Percentiles rank a stretch among this genome's conserved stretches.
These are phyloP conservation scores for Thalassiosira hispida DNA, from an alignment of 352 stramenopile genomes.

Conservation along the genomic window DNA sequence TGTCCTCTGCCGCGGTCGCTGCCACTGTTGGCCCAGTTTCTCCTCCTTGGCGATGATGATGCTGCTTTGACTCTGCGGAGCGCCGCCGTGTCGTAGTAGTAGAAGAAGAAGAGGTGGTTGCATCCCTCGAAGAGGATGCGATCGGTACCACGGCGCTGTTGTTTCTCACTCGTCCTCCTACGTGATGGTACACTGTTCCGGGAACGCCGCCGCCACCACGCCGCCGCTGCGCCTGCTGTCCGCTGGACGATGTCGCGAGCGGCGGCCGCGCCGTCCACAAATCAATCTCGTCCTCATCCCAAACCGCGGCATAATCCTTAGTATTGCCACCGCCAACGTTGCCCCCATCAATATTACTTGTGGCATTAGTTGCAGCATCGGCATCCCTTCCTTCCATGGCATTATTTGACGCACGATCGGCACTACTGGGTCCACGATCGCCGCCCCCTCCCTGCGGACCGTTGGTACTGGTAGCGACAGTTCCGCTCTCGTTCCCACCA, in stretches of 20 bases:
- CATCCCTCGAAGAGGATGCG: too few relatives aligned
- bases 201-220: too few relatives aligned
- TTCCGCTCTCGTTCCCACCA: not conserved
- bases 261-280: too few relatives aligned
- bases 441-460: not conserved
- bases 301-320: not conserved
- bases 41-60: not conserved
- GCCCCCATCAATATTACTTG: not conserved
- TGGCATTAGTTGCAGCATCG: not conserved
- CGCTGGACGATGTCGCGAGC: too few relatives aligned
- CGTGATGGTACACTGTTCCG: too few relatives aligned
- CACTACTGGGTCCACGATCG: not conserved
- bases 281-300: conserved; percentile 40
- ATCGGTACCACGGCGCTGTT: too few relatives aligned
- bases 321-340: not conserved
- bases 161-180: too few relatives aligned
- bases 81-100: too few relatives aligned
- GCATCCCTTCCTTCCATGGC: not conserved
- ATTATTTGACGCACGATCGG: not conserved
- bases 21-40: not conserved
- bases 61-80: not conserved
- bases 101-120: not conserved
- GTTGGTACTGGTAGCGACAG: not conserved
- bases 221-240: too few relatives aligned
- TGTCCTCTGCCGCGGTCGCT: not conserved